phyloP scores from a whole-genome alignment of 257 asterid genomes.

The Nicotiana obtusifolia region DNA sequence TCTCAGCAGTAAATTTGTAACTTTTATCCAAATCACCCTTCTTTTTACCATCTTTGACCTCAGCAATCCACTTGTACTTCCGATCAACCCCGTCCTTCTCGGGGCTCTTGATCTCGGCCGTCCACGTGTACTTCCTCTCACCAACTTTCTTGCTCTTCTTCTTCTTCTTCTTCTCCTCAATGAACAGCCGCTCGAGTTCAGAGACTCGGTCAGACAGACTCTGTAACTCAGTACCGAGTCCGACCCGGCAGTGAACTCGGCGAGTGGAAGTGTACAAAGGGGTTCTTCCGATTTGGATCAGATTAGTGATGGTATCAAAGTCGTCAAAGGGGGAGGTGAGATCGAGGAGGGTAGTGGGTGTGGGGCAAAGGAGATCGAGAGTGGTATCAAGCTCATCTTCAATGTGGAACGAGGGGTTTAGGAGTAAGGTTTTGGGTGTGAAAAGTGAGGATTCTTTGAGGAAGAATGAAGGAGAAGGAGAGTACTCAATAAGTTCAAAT shows the following conservation, averaged over 20 bases:
- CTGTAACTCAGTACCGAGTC: conserved; percentile 32
- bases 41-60: conserved; percentile 57
- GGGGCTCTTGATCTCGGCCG: conserved; percentile 70
- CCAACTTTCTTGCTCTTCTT: conserved; percentile 26
- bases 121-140: conserved; percentile 80
- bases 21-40: conserved; percentile 38
- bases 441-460: conserved; percentile 32
- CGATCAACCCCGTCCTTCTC: conserved; percentile 48
- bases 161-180: conserved; percentile 17
- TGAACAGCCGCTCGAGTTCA: conserved; percentile 46
- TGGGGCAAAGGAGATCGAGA: conserved; percentile 36
- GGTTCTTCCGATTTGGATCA: conserved; percentile 61
- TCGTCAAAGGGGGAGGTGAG: conserved; percentile 24
- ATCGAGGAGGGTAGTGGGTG: conserved; percentile 10
- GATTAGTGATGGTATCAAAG: conserved; percentile 58
- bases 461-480: conserved; percentile 21
- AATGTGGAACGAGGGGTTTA: conserved; percentile 27
- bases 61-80: conserved; percentile 70
- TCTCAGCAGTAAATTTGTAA: conserved; percentile 63
- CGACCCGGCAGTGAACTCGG: conserved; percentile 41
- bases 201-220: conserved; percentile 64
- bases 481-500: conserved; percentile 48
- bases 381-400: conserved; percentile 40
- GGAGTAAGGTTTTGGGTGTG: conserved; percentile 27
- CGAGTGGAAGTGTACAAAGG: conserved; percentile 44